Base-by-base conservation (phyloP, 805 yeast genomes). In the Torulaspora franciscae region DNA sequence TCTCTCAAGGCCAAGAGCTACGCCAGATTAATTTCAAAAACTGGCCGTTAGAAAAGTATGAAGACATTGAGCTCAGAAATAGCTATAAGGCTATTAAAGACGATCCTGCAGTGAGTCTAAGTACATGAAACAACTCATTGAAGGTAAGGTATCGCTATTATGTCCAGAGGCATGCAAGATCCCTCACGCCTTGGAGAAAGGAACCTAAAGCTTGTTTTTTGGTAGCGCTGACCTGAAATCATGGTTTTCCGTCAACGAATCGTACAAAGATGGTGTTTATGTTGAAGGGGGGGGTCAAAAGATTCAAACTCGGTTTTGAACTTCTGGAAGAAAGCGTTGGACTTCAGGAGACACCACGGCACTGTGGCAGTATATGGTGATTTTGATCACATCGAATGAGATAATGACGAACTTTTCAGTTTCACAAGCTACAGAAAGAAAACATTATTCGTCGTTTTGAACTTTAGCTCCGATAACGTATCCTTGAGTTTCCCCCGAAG, bases 1-100 rank as follows among this genome's bases (percentile, higher is more conserved):
- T 79, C 30, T 79, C 76, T 61, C 82, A 79, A 61, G 83, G 83
- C 41, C 83, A 79, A 58, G 83, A 79, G 54, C 64, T 79, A 49
- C 83, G 79, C 27, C 74, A 73, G 75, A 69, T 70, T 42, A 78
- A 78, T 55, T 59, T 76, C 25, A 55, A 62, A 40, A 55, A 57
- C 32, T 76, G 80, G 79, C 65, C 68, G 15, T 62, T 76, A 42
- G 66, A 64, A 14, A 77, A 76, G 54, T 78, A 76, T 61, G 60
- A 66, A 50, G 83, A 78, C 55, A 70, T 78, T 48, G 71, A 73
- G 49, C 64, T 75, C 35, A 59, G 68, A 51, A 72, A 71, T 56
- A 68, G 70, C 57, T 71, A 67, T 61, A 58, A 63, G 26, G 61
- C 59, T 25, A 70, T 64, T 46, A 55, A 47, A 50, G 56, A 53